These are phyloP conservation scores for Annona cherimola DNA, from an alignment of 164 flowering plant species.

Conservation along the genomic window DNA sequence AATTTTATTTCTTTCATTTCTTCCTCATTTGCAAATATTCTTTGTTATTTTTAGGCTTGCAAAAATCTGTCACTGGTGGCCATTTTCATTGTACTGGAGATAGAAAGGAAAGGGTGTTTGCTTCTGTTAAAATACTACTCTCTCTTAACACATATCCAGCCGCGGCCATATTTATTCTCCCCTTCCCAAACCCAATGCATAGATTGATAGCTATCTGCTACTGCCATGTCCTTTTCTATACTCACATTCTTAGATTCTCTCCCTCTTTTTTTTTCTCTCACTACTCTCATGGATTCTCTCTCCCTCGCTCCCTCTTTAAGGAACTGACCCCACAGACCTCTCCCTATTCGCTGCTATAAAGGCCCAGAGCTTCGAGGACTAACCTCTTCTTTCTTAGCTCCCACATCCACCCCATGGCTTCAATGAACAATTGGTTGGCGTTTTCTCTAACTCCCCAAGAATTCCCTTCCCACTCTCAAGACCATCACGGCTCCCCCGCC, in stretches of 20 bases:
- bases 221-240: constrained; percentile 6
- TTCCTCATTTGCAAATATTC: background rate
- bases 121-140: constrained; percentile 31
- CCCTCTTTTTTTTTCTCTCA: constrained; percentile 13
- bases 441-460: constrained; percentile 84
- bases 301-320: constrained; percentile 29
- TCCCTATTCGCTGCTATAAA: constrained; percentile 1
- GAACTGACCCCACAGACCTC: constrained; percentile 15
- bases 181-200: constrained; percentile 24
- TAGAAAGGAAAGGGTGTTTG: constrained; percentile 24
- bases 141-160: constrained; percentile 14
- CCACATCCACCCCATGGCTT: constrained; percentile 30
- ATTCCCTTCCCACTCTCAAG: constrained; percentile 25
- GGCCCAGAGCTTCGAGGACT: background rate
- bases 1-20: background rate
- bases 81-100: constrained; percentile 1
- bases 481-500: constrained; percentile 27
- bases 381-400: background rate
- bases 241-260: background rate
- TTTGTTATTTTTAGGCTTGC: background rate
- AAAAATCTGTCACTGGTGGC: constrained; percentile 4
- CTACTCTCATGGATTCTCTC: constrained; percentile 2
- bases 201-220: constrained; percentile 5
- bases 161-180: constrained; percentile 23
- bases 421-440: constrained; percentile 88